A percentile compares a stretch with the other conserved stretches of the same genome.
Evolutionary conservation across 805 yeast genomes (phyloP).

Genomic region (Ogataea neopini): DNA sequence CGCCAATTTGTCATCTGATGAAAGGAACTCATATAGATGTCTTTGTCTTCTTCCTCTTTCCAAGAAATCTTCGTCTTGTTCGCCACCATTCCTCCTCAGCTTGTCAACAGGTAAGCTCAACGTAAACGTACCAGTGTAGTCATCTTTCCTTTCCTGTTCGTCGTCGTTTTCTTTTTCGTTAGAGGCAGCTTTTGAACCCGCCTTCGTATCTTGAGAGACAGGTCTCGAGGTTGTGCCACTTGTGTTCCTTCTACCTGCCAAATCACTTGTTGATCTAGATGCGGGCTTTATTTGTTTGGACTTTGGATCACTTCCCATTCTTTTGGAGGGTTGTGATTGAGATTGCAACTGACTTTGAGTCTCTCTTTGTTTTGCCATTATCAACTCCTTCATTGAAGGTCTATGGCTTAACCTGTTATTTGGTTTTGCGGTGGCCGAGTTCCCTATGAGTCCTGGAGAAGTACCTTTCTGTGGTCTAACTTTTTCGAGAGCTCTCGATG

Average conservation of each 20-base stretch:
- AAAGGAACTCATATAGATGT: slow-evolving; percentile 25
- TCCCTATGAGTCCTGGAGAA: neutral
- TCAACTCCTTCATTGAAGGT: slow-evolving; percentile 50
- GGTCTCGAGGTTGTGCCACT: slow-evolving; percentile 9
- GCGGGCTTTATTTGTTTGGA: slow-evolving; percentile 6
- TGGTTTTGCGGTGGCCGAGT: slow-evolving; percentile 16
- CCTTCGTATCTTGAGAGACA: slow-evolving; percentile 9
- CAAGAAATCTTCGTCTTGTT: slow-evolving; percentile 14
- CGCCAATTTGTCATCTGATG: slow-evolving; percentile 23
- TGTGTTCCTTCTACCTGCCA: slow-evolving; percentile 3
- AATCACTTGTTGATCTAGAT: slow-evolving; percentile 8
- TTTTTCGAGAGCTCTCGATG: slow-evolving; percentile 61
- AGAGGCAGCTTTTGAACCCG: neutral
- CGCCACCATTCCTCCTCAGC: slow-evolving; percentile 3
- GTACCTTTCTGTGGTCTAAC: slow-evolving; percentile 43
- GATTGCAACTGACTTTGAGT: slow-evolving; percentile 11
- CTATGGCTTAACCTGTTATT: slow-evolving; percentile 30
- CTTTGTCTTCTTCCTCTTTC: slow-evolving; percentile 25
- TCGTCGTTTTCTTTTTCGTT: slow-evolving; percentile 19
- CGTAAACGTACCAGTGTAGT: slow-evolving; percentile 21
- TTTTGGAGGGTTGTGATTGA: slow-evolving; percentile 1
- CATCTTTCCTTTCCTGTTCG: slow-evolving; percentile 16
- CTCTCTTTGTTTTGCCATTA: slow-evolving; percentile 44
- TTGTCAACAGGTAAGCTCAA: slow-evolving; percentile 17
- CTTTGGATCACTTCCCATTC: slow-evolving; percentile 14